A percentile compares a stretch with the other conserved stretches of the same genome.
Evolutionary conservation across 1,139 yeast species (phyloP).

Genomic region (Arxiozyma telluris): DNA sequence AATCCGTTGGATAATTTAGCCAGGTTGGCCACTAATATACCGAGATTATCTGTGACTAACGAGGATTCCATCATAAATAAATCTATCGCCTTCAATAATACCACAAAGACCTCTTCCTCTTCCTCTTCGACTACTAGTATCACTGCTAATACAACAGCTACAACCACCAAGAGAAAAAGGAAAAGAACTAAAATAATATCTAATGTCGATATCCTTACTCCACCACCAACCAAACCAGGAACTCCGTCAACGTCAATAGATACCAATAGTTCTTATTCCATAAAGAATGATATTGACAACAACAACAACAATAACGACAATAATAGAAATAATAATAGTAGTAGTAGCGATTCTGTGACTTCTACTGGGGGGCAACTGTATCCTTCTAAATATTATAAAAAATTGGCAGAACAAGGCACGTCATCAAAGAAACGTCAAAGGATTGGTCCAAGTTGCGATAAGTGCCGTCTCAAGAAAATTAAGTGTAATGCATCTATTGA

Average conservation of each 20-base stretch:
- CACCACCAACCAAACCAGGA: constrained; percentile 4
- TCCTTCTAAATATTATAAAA: background rate
- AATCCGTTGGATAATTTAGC: constrained; percentile 1
- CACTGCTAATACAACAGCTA: background rate
- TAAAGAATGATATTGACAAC: too few species aligned
- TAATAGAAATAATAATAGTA: background rate
- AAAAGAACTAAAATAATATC: background rate
- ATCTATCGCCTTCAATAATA: background rate
- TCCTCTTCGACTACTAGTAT: background rate
- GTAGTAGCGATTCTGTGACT: too few species aligned
- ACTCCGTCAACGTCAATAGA: background rate
- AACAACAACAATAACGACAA: background rate
- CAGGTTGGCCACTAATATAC: background rate
- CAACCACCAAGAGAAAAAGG: background rate
- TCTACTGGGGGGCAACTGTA: background rate
- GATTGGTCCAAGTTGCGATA: constrained; percentile 68
- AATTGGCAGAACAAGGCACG: background rate
- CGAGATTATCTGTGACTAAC: background rate
- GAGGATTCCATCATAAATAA: background rate
- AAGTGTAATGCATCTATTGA: constrained; percentile 63
- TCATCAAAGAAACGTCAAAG: constrained; percentile 43
- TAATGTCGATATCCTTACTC: background rate
- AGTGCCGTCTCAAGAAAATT: constrained; percentile 60
- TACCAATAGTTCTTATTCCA: background rate
- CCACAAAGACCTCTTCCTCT: background rate